These are phyloP conservation scores for Helianthus annuus DNA, from an alignment of 129 eudicot genomes.

Conservation along the genomic window HanXRQr2.0-SUNRISE NC_035445.2:15800409-15800908, in stretches of 20 bases:
- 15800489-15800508: constrained; percentile 35
- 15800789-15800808: constrained; percentile 84
- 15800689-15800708: constrained; percentile 86
- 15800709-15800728: constrained; percentile 92
- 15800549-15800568: constrained; percentile 38
- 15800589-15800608: constrained; percentile 28
- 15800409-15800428: constrained; percentile 29
- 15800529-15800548: constrained; percentile 39
- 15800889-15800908: constrained; percentile 93
- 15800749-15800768: constrained; percentile 89
- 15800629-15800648: constrained; percentile 66
- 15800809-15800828: constrained; percentile 80
- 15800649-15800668: constrained; percentile 84
- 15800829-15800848: constrained; percentile 87
- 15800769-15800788: constrained; percentile 78
- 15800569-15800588: constrained; percentile 11
- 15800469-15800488: constrained; percentile 44
- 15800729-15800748: constrained; percentile 79
- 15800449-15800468: constrained; percentile 32
- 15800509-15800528: constrained; percentile 59
- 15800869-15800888: constrained; percentile 85
- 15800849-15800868: constrained; percentile 77
- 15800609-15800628: constrained; percentile 48
- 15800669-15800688: constrained; percentile 84
- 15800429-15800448: constrained; percentile 36